Evolutionary conservation across 2,329 filamentous ascomycete genomes (phyloP).

Genomic region (Cladosporium colombiae): DNA sequence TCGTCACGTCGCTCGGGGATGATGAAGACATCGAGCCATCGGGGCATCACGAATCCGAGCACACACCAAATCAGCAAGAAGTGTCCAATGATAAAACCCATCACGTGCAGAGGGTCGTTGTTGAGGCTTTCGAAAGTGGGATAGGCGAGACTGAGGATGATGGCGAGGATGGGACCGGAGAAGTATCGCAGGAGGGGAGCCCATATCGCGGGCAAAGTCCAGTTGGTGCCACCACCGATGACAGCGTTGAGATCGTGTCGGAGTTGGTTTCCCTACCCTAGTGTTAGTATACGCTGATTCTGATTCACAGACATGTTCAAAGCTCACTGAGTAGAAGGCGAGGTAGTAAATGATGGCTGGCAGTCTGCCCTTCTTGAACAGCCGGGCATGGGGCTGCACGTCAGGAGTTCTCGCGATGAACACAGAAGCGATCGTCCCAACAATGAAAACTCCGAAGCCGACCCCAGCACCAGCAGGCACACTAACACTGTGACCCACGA

Average conservation of each 20-base stretch:
- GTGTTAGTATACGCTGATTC: neutral
- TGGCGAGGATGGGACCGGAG: constrained; percentile 52
- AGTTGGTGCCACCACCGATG: constrained; percentile 57
- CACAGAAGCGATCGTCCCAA: constrained; percentile 41
- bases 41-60: constrained; percentile 52
- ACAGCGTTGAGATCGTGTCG: constrained; percentile 55
- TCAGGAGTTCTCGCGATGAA: constrained; percentile 22
- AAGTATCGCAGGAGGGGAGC: constrained; percentile 53
- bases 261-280: constrained; percentile 6
- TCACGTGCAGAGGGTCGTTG: constrained; percentile 39
- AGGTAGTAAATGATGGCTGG: constrained; percentile 53
- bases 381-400: constrained; percentile 4
- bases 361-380: constrained; percentile 11
- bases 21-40: constrained; percentile 57
- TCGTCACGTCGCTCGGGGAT: constrained; percentile 50
- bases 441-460: constrained; percentile 47
- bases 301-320: neutral
- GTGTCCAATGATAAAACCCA: constrained; percentile 49
- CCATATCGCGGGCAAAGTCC: constrained; percentile 57
- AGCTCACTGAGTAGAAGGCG: constrained; percentile 58
- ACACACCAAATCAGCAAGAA: constrained; percentile 36
- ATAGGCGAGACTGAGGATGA: constrained; percentile 55
- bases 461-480: constrained; percentile 48
- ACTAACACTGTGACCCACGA: constrained; percentile 48
- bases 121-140: constrained; percentile 51